Evolutionary conservation across 495 filamentous ascomycete genomes (phyloP).

Genomic region (Wilcoxina mikolae): DNA sequence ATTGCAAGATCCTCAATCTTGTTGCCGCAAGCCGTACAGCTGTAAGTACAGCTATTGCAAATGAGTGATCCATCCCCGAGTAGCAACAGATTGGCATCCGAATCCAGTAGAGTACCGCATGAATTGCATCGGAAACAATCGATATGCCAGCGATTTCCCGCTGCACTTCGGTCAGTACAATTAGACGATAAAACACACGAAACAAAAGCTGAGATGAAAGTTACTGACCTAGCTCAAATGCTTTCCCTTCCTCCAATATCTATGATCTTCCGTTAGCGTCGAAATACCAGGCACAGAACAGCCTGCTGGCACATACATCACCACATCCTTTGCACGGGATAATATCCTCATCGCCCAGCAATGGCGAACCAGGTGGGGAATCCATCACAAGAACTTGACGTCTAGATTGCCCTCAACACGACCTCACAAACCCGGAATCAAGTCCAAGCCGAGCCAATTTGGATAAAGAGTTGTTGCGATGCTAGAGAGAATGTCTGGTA

Average conservation of each 20-base stretch:
- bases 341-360: conserved; percentile 67
- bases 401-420: neutral
- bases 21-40: conserved; percentile 88
- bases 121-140: conserved; percentile 98
- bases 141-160: conserved; percentile 97
- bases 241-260: conserved; percentile 97
- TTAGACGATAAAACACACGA: conserved; percentile 4
- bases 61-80: conserved; percentile 96
- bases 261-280: conserved; percentile 53
- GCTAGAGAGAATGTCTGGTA: neutral
- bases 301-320: conserved; percentile 54
- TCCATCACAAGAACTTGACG: neutral
- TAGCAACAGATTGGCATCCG: conserved; percentile 91
- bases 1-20: conserved; percentile 99
- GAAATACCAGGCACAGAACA: conserved; percentile 84
- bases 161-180: conserved; percentile 34
- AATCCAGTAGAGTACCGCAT: conserved; percentile 88
- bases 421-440: too few relatives aligned
- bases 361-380: conserved; percentile 49
- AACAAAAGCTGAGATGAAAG: neutral
- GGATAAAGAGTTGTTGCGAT: neutral
- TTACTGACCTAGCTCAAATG: conserved; percentile 85
- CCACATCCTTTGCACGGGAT: conserved; percentile 97
- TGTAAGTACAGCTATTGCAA: conserved; percentile 99
- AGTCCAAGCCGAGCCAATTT: neutral